A percentile compares a stretch with the other conserved stretches of the same genome.
Conservation (phyloP, 2,329 filamentous ascomycete genomes). For the Alternaria sp. region DNA sequence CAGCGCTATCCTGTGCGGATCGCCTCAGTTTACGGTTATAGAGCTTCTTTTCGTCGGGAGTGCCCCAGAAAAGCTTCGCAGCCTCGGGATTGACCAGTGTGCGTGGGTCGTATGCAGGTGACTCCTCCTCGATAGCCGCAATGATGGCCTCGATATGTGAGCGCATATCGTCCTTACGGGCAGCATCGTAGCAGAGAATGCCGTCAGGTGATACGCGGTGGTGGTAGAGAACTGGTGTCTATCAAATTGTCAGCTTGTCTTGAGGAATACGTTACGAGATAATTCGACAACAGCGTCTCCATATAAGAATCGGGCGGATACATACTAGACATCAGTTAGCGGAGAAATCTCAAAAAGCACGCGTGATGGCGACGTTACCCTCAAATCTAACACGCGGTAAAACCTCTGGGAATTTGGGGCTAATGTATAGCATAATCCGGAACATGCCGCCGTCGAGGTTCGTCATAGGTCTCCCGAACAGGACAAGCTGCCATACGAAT, state of each 20-base stretch:
- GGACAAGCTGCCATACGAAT: constrained; percentile 86
- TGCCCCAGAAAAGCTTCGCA: constrained; percentile 85
- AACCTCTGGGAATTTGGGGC: constrained; percentile 83
- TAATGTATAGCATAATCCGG: constrained; percentile 78
- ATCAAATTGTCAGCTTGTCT: neutral
- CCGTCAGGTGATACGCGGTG: constrained; percentile 83
- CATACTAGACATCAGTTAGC: neutral
- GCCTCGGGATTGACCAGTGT: constrained; percentile 87
- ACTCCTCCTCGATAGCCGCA: constrained; percentile 81
- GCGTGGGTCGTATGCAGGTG: constrained; percentile 86
- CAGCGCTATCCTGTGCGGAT: constrained; percentile 67
- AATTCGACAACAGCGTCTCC: neutral
- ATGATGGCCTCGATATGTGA: constrained; percentile 87
- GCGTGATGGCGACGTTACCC: neutral
- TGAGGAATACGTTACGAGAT: neutral
- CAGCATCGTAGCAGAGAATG: constrained; percentile 75
- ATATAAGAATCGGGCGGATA: neutral
- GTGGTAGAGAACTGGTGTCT: constrained; percentile 77
- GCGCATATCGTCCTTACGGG: constrained; percentile 76
- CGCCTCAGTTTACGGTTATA: constrained; percentile 84
- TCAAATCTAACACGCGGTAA: constrained; percentile 84
- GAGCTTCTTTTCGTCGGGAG: constrained; percentile 75
- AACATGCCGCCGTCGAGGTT: constrained; percentile 90
- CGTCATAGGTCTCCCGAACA: constrained; percentile 91
- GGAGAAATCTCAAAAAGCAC: neutral